phyloP scores from a whole-genome alignment of 1,284 basidiomycete species.

The Tausonia pullulans region DNA sequence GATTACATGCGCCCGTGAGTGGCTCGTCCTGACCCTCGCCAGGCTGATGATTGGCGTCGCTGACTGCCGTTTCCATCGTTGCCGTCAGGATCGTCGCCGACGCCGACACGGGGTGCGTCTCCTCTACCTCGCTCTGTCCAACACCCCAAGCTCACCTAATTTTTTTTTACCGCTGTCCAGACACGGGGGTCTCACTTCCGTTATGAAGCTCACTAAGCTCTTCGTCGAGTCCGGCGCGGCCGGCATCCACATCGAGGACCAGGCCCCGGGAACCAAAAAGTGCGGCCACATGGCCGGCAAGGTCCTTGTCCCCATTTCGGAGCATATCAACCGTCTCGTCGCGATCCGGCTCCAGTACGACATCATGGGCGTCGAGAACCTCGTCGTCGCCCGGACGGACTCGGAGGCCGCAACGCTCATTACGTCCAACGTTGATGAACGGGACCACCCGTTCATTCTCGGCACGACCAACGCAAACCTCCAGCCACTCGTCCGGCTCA shows the following conservation, averaged over 20 bases:
- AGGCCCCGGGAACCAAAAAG: constrained; percentile 55
- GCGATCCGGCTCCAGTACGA: constrained; percentile 68
- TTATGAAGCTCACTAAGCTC: constrained; percentile 84
- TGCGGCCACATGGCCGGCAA: constrained; percentile 67
- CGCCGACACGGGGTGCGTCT: constrained; percentile 73
- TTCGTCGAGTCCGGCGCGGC: constrained; percentile 65
- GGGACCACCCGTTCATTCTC: constrained; percentile 93
- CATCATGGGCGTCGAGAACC: constrained; percentile 66
- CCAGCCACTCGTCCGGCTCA: constrained; percentile 62
- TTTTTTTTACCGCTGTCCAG: constrained; percentile 34
- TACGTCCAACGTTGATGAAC: constrained; percentile 90
- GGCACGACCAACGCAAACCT: constrained; percentile 62
- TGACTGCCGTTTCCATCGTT: too few relatives aligned
- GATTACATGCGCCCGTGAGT: constrained; percentile 69
- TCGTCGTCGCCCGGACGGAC: constrained; percentile 63
- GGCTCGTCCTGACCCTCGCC: too few relatives aligned
- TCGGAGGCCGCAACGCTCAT: constrained; percentile 91
- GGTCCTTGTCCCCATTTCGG: constrained; percentile 51
- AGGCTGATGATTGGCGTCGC: too few relatives aligned
- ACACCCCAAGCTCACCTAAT: constrained; percentile 9
- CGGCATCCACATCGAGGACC: constrained; percentile 62
- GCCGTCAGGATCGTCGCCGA: constrained; percentile 63
- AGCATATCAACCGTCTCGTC: constrained; percentile 68
- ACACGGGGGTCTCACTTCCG: constrained; percentile 82
- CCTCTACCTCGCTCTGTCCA: neutral